phyloP scores from a whole-genome alignment of 108 stramenopile species.

The Fragilariopsis cylindrus region DNA sequence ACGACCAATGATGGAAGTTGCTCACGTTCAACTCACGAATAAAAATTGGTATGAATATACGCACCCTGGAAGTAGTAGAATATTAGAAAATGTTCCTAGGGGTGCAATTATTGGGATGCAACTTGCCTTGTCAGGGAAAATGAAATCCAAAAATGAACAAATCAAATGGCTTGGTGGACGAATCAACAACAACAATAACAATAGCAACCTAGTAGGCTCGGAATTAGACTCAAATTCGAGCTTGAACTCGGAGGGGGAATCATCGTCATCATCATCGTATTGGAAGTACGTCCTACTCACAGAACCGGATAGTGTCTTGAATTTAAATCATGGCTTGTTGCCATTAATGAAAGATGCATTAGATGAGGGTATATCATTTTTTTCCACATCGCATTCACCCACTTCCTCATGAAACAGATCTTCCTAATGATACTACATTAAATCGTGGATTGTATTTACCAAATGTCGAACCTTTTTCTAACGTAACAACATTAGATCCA shows the following conservation, averaged over 20 bases:
- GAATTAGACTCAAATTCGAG: neutral
- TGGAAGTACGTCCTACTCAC: constrained; percentile 23
- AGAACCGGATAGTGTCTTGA: constrained; percentile 22
- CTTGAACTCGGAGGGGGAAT: too few species aligned
- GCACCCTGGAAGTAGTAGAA: neutral
- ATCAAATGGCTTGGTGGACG: neutral
- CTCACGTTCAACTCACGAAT: neutral
- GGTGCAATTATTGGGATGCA: constrained; percentile 20
- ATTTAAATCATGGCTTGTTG: neutral
- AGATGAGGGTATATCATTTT: constrained; percentile 4
- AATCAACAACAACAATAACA: neutral
- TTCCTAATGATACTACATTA: neutral
- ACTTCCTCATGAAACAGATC: constrained; percentile 23
- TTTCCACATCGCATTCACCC: constrained; percentile 33
- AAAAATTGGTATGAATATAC: neutral
- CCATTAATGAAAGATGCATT: neutral
- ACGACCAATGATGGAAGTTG: constrained; percentile 3
- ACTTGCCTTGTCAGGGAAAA: neutral
- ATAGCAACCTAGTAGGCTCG: neutral
- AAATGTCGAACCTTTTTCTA: constrained; percentile 4
- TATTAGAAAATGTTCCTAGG: neutral
- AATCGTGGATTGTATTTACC: constrained; percentile 4
- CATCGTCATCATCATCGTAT: neutral
- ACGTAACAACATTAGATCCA: neutral
- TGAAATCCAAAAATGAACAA: neutral